Conservation (phyloP, 768 basidiomycete genomes). For the Psilocybe cyanescens region DNA sequence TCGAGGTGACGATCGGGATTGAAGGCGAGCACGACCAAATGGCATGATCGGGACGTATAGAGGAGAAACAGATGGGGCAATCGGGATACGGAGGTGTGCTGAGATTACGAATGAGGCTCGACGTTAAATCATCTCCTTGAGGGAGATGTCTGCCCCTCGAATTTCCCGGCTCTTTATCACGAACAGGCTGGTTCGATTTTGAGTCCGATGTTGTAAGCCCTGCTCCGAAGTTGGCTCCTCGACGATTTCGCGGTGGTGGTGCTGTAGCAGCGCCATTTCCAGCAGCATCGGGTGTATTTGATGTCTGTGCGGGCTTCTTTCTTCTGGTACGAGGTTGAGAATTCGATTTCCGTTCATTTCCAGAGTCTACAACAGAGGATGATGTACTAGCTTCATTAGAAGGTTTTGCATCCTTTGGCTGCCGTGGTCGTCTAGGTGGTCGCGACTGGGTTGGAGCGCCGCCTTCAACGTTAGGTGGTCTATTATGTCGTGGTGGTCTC, state of each 20-base stretch:
- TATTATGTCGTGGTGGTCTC: slow-evolving; percentile 10
- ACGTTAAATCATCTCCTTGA: slow-evolving; percentile 69
- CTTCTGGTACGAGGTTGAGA: slow-evolving; percentile 11
- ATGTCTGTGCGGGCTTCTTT: background rate
- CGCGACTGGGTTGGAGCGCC: slow-evolving; percentile 1
- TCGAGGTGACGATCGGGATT: slow-evolving; percentile 42
- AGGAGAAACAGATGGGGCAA: slow-evolving; percentile 83
- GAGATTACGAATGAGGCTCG: slow-evolving; percentile 67
- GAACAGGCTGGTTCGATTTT: background rate
- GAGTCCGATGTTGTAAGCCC: slow-evolving; percentile 23
- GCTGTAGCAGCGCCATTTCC: background rate
- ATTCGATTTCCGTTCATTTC: background rate
- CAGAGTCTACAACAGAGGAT: slow-evolving; percentile 6
- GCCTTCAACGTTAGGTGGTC: background rate
- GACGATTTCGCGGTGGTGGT: slow-evolving; percentile 11
- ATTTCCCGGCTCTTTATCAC: background rate
- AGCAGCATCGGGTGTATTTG: background rate
- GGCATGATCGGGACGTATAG: slow-evolving; percentile 76
- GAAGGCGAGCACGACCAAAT: slow-evolving; percentile 89
- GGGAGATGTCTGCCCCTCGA: slow-evolving; percentile 16
- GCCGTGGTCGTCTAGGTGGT: slow-evolving; percentile 9
- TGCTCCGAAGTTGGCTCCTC: slow-evolving; percentile 29
- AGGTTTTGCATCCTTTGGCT: background rate
- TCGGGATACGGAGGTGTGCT: slow-evolving; percentile 75
- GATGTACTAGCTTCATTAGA: slow-evolving; percentile 18